Percentiles rank a stretch among this genome's conserved stretches.
These are phyloP conservation scores for Antarctomyces pellizariae DNA, from an alignment of 495 filamentous ascomycete species.

Conservation along the genomic window DNA sequence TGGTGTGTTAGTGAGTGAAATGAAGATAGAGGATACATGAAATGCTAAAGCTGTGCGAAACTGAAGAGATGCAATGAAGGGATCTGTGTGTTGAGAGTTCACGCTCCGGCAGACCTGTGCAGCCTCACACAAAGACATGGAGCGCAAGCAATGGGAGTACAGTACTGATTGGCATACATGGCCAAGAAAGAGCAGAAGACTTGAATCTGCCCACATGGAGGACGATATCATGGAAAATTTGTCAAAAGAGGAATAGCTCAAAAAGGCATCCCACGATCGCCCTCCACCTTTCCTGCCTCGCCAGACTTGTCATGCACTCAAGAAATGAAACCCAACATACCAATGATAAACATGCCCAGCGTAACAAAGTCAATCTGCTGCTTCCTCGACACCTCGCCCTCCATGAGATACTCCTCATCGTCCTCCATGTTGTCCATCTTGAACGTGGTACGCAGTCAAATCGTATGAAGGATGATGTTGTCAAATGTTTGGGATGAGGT, in stretches of 20 bases:
- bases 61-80: neutral
- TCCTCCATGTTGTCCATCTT: slow-evolving; percentile 5
- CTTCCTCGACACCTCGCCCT: slow-evolving; percentile 2
- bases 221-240: slow-evolving; percentile 1
- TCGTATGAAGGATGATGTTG: no score
- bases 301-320: no score
- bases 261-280: no score
- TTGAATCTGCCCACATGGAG: neutral
- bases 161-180: no score
- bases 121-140: no score
- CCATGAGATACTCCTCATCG: slow-evolving; percentile 2
- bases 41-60: slow-evolving; percentile 2
- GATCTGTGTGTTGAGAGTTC: no score
- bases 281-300: no score
- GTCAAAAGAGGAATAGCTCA: neutral
- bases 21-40: slow-evolving; percentile 2
- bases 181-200: neutral
- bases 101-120: no score
- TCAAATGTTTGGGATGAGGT: no score
- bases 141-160: no score
- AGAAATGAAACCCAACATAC: slow-evolving; percentile 21
- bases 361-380: slow-evolving; percentile 58
- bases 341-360: slow-evolving; percentile 89
- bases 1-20: slow-evolving; percentile 4
- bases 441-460: no score